Conservation (phyloP, 768 basidiomycete species). For the Leccinum obscurum region DNA sequence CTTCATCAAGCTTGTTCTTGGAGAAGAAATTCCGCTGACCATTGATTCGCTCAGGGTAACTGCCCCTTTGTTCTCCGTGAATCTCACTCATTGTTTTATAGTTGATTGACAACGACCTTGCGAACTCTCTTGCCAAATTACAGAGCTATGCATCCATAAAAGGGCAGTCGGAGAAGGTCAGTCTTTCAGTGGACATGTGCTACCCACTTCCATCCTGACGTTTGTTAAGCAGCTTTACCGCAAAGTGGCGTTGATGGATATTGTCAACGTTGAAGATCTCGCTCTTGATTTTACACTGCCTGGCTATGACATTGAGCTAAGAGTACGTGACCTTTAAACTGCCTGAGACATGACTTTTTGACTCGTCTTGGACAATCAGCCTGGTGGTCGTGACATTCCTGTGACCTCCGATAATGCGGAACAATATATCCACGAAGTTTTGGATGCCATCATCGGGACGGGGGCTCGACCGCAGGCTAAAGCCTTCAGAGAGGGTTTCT, state of each 20-base stretch:
- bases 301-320: conserved; percentile 91
- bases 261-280: conserved; percentile 79
- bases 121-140: conserved; percentile 80
- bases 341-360: not conserved
- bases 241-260: conserved; percentile 58
- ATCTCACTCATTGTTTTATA: conserved; percentile 31
- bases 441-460: conserved; percentile 85
- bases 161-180: conserved; percentile 56
- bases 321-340: conserved; percentile 46
- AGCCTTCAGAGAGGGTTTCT: conserved; percentile 93
- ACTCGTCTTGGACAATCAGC: conserved; percentile 40
- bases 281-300: conserved; percentile 96
- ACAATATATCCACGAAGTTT: conserved; percentile 84
- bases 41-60: conserved; percentile 80
- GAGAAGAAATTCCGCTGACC: conserved; percentile 81
- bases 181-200: conserved; percentile 2
- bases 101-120: conserved; percentile 84
- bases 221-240: conserved; percentile 43
- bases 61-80: conserved; percentile 4
- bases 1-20: conserved; percentile 90
- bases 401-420: conserved; percentile 89
- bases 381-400: conserved; percentile 72
- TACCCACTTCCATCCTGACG: not conserved
- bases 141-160: conserved; percentile 61
- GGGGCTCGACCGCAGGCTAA: conserved; percentile 79